Base-by-base conservation (phyloP, 2,329 filamentous ascomycete species). In the Diaporthe ilicicola region DNA sequence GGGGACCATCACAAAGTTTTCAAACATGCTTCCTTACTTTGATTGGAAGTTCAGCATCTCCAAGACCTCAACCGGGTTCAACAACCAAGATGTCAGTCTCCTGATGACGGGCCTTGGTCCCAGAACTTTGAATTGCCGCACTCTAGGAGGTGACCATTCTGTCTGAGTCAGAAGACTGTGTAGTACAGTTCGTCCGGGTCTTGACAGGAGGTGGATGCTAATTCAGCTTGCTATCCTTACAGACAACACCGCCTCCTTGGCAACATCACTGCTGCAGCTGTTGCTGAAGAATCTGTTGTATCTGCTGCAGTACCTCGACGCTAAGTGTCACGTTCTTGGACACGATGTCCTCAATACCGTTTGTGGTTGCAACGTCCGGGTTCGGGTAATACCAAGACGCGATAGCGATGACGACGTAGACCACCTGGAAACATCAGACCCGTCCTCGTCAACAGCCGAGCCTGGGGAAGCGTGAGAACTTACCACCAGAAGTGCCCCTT, bases 401-500 rank as follows among this genome's bases (percentile, higher is more conserved):
- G 13, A 66, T 66, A 13, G 62, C 62, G 4, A 66, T 48, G 13
- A 66, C 39, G 5, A 66, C 34, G 29, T 66, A 66, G 17, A 66
- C 62, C 12, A 66, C 46, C 62, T 56, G 53, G 7, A 34, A 24
- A 32, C 4, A 56, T 56, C 10, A 56, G 53, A 0, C 3, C 2
- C n/a, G 13, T 17, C 10, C 4, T 10, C 51, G 15, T 37, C n/a
- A n/a, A 9, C 53, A 39, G 34, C n/a, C 32, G 24, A 24, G 12
- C 2, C n/a, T 22, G 3, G 8, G n/a, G 32, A n/a, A 7, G 9
- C n/a, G n/a, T 2, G 3, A 39, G 6, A 12, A 27, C 53, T 56
- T 39, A 56, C 53, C 34, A 56, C 53, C n/a, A 56, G 53, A 24
- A 56, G 53, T 56, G 34, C 53, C 15, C 95, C 95, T 80, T 98